phyloP scores from a whole-genome alignment of 352 stramenopile species.

The Phytopythium montanum region DNA sequence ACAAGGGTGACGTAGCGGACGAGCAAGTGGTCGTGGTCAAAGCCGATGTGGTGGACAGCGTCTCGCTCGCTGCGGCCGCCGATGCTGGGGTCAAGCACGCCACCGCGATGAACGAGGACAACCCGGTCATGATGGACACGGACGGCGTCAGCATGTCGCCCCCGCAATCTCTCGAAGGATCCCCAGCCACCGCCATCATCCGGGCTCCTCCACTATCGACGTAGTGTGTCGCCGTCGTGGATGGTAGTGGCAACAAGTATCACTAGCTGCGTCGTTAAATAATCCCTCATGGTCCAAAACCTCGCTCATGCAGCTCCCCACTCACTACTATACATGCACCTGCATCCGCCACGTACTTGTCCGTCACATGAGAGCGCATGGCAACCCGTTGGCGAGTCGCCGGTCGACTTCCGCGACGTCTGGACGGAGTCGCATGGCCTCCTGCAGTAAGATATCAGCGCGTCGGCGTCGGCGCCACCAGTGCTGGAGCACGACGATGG shows the following conservation, averaged over 20 bases:
- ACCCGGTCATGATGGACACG: not conserved
- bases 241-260: not conserved
- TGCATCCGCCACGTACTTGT: too few species aligned
- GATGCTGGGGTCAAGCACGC: not conserved
- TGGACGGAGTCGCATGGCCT: constrained; percentile 61
- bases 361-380: constrained; percentile 18
- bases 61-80: not conserved
- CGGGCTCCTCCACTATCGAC: not conserved
- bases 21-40: not conserved
- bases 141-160: not conserved
- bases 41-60: not conserved
- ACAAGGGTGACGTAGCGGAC: not conserved
- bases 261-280: not conserved
- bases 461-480: constrained; percentile 80
- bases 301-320: not conserved
- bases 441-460: constrained; percentile 51
- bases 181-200: not conserved
- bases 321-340: not conserved
- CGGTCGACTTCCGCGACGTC: constrained; percentile 24
- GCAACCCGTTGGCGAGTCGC: constrained; percentile 24
- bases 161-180: not conserved
- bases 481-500: constrained; percentile 73
- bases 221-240: not conserved
- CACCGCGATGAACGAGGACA: not conserved
- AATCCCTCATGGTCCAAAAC: too few species aligned